Base-by-base conservation (phyloP, 2,329 filamentous ascomycete species). In the Bipolaris sorokiniana region DNA sequence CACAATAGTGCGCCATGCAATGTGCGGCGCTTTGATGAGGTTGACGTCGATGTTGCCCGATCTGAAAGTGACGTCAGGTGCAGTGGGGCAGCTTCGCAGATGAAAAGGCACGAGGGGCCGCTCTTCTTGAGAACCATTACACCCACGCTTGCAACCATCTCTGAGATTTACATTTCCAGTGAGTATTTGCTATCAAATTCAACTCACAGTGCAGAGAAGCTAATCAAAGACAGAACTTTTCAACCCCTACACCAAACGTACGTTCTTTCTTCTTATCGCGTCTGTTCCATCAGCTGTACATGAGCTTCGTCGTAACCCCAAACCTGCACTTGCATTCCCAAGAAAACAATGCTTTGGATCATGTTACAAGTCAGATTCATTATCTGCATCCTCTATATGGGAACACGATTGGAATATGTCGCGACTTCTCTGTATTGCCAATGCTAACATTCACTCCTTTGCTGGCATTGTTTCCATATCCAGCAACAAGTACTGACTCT, bases 41-140 rank as follows among this genome's bases (percentile, higher is more conserved):
- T 66, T 71, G 68, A 71, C 68, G 69, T 70, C 61, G 66, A 48
- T 61, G 57, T 54, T 57, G 54, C 61, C 66, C 62, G 58, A 71
- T 68, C 46, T 56, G 33, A 47, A 48, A 58, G 65, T 70, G 68
- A 70, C 66, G 68, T 70, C 62, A 58, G 59, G 65, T 6, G 9
- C 48, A 38, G 54, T 66, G 68, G 65, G 67, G 64, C 68, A 61
- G n/a, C 47, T 42, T 54, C 42, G 40, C 54, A 37, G 34, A 56
- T 58, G 51, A 58, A 54, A 58, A 58, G 51, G 53, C 45, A 42
- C 40, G 40, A 54, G 45, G 40, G 40, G 51, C 34, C 23, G 51
- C 51, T 57, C 47, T 46, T 34, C 40, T 28, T 22, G 51, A 31
- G 46, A 47, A 38, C 31, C 31, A 51, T 6, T 51, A 34, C 48